phyloP scores from a whole-genome alignment of 805 yeast species.

The Clavispora phyllophila region DNA sequence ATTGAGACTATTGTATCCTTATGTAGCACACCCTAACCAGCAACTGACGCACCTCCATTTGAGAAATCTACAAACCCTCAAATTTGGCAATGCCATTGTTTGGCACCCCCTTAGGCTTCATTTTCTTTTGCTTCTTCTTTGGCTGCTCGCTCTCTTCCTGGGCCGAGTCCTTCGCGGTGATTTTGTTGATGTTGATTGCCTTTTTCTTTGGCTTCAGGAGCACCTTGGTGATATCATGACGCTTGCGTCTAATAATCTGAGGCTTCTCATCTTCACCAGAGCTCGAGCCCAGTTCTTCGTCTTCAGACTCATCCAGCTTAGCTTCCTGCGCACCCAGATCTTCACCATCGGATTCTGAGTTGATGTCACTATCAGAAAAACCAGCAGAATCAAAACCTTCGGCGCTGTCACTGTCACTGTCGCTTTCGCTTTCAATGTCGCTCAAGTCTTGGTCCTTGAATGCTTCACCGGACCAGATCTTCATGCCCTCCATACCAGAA shows the following conservation, averaged over 20 bases:
- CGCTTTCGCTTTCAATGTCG: conserved; percentile 2
- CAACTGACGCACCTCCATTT: too few species aligned
- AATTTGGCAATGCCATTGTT: conserved; percentile 33
- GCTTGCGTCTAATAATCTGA: conserved; percentile 2
- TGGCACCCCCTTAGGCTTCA: conserved; percentile 10
- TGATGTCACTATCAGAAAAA: neutral
- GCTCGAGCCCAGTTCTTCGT: conserved; percentile 1
- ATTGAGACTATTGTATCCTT: too few species aligned
- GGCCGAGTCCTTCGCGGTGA: conserved; percentile 4
- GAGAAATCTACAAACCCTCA: conserved; percentile 53
- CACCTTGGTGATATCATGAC: conserved; percentile 1
- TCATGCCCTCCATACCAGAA: conserved; percentile 78
- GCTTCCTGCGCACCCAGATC: neutral
- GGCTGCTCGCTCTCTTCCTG: conserved; percentile 9
- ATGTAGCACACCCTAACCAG: too few species aligned
- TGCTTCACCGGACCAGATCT: conserved; percentile 57
- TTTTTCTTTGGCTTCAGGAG: conserved; percentile 15
- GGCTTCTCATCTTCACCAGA: conserved; percentile 2
- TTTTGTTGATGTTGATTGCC: conserved; percentile 17
- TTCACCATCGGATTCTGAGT: neutral
- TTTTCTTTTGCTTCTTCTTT: conserved; percentile 3
- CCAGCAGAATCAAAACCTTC: neutral
- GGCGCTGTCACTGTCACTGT: conserved; percentile 1
- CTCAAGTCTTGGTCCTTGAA: conserved; percentile 11
- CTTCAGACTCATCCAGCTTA: neutral